These are phyloP conservation scores for Meyerozyma guilliermondii DNA, from an alignment of 1,139 yeast species.

Conservation along the genomic window DNA sequence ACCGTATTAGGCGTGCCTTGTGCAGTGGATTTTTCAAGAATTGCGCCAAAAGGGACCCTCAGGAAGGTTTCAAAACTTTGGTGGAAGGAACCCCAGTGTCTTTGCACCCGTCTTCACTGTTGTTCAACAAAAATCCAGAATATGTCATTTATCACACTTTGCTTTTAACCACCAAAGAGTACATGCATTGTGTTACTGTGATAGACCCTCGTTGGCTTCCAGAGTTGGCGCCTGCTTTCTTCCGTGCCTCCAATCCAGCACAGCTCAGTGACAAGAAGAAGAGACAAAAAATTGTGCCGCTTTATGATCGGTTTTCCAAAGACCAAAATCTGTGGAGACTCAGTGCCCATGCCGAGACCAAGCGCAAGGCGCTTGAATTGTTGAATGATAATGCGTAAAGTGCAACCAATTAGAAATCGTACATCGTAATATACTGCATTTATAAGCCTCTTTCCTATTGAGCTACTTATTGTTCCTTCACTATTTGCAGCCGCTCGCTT, in stretches of 20 bases:
- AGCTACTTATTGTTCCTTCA: background rate
- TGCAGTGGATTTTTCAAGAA: conserved; percentile 88
- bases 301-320: conserved; percentile 50
- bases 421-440: too few relatives aligned
- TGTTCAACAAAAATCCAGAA: conserved; percentile 69
- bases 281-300: conserved; percentile 39
- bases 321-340: conserved; percentile 44
- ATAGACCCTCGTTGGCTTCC: conserved; percentile 84
- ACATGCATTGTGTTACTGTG: conserved; percentile 82
- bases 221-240: conserved; percentile 83
- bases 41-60: conserved; percentile 70
- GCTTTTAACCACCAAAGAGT: conserved; percentile 77
- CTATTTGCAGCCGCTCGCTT: background rate
- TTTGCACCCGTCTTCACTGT: conserved; percentile 84
- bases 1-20: conserved; percentile 62
- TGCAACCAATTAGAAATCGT: background rate
- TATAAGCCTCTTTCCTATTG: background rate
- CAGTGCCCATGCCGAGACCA: conserved; percentile 31
- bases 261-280: conserved; percentile 31
- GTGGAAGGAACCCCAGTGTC: conserved; percentile 74
- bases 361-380: conserved; percentile 22
- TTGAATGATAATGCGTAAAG: background rate
- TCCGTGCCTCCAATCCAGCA: conserved; percentile 52
- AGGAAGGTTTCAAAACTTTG: conserved; percentile 69
- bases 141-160: conserved; percentile 83